These are phyloP conservation scores for Amaranthus palmeri DNA, from an alignment of 148 eudicot species.

Conservation along the genomic window DNA sequence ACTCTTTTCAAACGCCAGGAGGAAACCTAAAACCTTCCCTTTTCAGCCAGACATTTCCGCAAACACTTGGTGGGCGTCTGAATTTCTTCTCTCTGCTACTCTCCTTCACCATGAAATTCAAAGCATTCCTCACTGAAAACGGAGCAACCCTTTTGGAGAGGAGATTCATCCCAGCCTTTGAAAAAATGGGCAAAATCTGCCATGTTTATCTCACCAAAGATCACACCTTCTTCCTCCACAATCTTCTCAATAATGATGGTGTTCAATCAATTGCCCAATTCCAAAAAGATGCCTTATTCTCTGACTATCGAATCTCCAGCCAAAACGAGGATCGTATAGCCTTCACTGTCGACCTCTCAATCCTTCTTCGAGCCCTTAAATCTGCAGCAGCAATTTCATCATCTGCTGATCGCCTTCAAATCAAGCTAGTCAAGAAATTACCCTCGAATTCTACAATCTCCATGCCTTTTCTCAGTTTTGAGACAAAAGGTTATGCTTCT, in stretches of 20 bases:
- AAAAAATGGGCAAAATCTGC: constrained; percentile 73
- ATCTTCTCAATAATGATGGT: constrained; percentile 58
- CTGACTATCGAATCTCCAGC: constrained; percentile 72
- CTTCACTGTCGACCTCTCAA: constrained; percentile 70
- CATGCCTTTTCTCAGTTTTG: constrained; percentile 72
- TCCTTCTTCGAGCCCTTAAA: constrained; percentile 80
- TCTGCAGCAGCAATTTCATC: constrained; percentile 59
- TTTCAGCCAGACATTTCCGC: constrained; percentile 15
- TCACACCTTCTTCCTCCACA: constrained; percentile 81
- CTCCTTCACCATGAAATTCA: constrained; percentile 62
- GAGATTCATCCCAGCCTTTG: constrained; percentile 74
- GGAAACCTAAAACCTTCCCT: too few relatives aligned
- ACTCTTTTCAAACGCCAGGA: too few relatives aligned
- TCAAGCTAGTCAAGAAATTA: constrained; percentile 83
- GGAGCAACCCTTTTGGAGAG: constrained; percentile 73
- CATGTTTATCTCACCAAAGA: constrained; percentile 71
- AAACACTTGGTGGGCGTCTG: constrained; percentile 19
- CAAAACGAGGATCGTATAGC: constrained; percentile 77
- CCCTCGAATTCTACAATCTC: constrained; percentile 65
- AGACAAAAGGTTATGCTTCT: constrained; percentile 72
- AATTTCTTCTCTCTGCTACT: not conserved
- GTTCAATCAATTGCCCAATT: constrained; percentile 82
- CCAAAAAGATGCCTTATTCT: constrained; percentile 58
- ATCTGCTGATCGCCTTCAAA: constrained; percentile 43
- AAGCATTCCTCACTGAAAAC: constrained; percentile 74